These are phyloP conservation scores for Lippia alba DNA, from an alignment of 305 asterid genomes.

Conservation along the genomic window DNA sequence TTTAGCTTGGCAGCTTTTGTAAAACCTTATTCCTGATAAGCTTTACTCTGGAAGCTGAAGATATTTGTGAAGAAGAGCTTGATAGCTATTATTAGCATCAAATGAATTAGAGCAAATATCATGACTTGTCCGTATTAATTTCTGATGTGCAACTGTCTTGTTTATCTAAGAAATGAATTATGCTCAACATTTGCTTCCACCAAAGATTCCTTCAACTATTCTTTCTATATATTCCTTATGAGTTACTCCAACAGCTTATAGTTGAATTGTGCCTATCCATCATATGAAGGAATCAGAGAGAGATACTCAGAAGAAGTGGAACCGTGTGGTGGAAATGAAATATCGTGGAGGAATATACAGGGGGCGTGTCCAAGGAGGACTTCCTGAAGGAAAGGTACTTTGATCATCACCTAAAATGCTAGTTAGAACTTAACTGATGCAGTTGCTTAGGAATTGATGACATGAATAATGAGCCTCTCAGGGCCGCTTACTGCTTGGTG, in stretches of 20 bases:
- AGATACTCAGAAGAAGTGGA: slow-evolving; percentile 87
- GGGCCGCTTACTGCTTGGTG: slow-evolving; percentile 85
- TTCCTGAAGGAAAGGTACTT: slow-evolving; percentile 98
- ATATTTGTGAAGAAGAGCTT: background rate
- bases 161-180: slow-evolving; percentile 3
- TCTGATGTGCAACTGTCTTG: slow-evolving; percentile 6
- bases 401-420: slow-evolving; percentile 28
- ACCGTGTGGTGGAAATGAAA: slow-evolving; percentile 79
- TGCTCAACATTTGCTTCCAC: background rate
- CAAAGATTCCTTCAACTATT: slow-evolving; percentile 13
- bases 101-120: background rate
- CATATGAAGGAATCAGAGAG: slow-evolving; percentile 89
- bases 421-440: slow-evolving; percentile 23
- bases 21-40: background rate
- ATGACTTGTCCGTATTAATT: background rate
- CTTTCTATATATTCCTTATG: background rate
- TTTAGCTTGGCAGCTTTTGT: background rate
- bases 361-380: slow-evolving; percentile 96
- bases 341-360: slow-evolving; percentile 90
- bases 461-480: slow-evolving; percentile 40
- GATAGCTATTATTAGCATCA: background rate
- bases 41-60: slow-evolving; percentile 9
- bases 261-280: slow-evolving; percentile 26
- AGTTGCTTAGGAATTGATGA: slow-evolving; percentile 7
- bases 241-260: slow-evolving; percentile 23